These are phyloP conservation scores for Scleromitrula shiraiana DNA, from an alignment of 2,329 filamentous ascomycete genomes.

Conservation along the genomic window DNA sequence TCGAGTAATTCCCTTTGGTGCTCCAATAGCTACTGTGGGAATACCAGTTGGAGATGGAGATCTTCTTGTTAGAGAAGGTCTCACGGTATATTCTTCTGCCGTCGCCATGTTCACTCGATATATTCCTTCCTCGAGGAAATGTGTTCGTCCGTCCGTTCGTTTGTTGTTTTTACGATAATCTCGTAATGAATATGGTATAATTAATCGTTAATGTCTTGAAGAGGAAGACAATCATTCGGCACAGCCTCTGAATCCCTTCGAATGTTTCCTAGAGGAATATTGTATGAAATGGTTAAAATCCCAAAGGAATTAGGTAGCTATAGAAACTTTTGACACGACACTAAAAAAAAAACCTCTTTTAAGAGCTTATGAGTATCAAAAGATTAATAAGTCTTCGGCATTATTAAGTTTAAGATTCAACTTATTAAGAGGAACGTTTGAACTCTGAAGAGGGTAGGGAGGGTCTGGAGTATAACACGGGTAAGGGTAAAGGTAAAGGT, in stretches of 20 bases:
- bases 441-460: too few species aligned
- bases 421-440: too few species aligned
- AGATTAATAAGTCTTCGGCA: too few species aligned
- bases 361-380: too few species aligned
- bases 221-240: background rate
- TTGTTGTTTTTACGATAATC: background rate
- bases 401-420: too few species aligned
- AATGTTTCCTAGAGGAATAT: background rate
- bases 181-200: background rate
- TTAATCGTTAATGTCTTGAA: background rate
- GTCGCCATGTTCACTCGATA: slow-evolving; percentile 34
- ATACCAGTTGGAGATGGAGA: slow-evolving; percentile 59
- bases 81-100: slow-evolving; percentile 21
- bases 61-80: slow-evolving; percentile 25
- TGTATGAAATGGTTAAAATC: background rate
- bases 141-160: background rate
- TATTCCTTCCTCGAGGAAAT: background rate
- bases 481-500: too few species aligned
- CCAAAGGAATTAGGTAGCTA: too few species aligned
- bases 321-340: too few species aligned
- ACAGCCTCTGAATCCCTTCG: background rate
- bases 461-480: too few species aligned
- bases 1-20: slow-evolving; percentile 51
- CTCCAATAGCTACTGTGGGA: slow-evolving; percentile 54
- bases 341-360: too few species aligned